Conservation (phyloP, 306 rosid species). For the Medicago ruthenica region DNA sequence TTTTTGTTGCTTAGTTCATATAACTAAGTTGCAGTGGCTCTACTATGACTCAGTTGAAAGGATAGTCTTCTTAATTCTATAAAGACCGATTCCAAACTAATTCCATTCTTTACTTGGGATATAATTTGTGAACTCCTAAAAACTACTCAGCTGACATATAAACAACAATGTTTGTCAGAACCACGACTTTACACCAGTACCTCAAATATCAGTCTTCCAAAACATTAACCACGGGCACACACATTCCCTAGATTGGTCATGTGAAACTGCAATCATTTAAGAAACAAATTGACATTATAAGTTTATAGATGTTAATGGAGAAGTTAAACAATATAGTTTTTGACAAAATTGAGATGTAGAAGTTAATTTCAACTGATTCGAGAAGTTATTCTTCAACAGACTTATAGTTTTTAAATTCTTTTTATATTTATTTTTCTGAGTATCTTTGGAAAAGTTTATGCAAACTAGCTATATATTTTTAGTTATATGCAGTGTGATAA, state of each 20-base stretch:
- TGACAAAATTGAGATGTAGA: not conserved
- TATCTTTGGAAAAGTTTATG: not conserved
- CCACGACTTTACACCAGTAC: not conserved
- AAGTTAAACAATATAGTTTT: not conserved
- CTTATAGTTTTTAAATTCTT: not conserved
- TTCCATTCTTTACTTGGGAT: no score
- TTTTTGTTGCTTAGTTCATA: no score
- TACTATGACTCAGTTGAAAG: no score
- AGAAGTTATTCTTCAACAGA: not conserved
- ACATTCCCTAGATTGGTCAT: no score
- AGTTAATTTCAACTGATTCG: not conserved
- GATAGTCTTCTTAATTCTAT: no score
- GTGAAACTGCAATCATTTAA: no score
- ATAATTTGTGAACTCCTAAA: not conserved
- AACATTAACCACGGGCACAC: no score
- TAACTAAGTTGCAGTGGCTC: no score
- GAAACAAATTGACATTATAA: no score
- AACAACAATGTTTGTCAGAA: not conserved
- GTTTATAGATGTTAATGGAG: not conserved
- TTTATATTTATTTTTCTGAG: not conserved
- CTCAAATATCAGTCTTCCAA: no score
- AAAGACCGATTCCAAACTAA: no score
- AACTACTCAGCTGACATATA: not conserved
- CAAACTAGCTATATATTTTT: no score
- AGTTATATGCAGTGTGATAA: constrained; percentile 27